Evolutionary conservation across 2,329 filamentous ascomycete species (phyloP).

Genomic region (Aschersonia sp.): DNA sequence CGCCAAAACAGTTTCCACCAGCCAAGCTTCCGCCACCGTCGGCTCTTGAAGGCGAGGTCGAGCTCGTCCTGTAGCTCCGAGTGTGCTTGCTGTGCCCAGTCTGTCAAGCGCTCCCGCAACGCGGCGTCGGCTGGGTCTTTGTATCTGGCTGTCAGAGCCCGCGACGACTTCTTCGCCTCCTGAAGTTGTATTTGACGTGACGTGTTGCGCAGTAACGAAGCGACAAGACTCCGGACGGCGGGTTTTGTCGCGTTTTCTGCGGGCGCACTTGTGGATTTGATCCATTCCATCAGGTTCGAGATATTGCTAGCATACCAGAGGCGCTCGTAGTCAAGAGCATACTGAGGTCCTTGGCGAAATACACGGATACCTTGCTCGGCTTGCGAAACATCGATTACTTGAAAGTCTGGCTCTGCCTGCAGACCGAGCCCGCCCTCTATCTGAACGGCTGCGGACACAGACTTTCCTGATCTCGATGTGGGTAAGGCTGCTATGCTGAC

Average conservation of each 20-base stretch:
- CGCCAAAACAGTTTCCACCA: conserved; percentile 98
- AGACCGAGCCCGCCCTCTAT: conserved; percentile 29
- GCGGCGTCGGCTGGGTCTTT: conserved; percentile 14
- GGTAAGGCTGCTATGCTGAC: conserved; percentile 34
- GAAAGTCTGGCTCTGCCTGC: conserved; percentile 26
- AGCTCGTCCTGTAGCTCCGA: conserved; percentile 70
- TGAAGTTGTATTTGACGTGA: conserved; percentile 34
- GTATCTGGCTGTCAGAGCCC: conserved; percentile 14
- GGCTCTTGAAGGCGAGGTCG: conserved; percentile 62
- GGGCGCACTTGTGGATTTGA: conserved; percentile 33
- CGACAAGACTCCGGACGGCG: conserved; percentile 50
- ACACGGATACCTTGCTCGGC: conserved; percentile 49
- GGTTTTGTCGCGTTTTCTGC: conserved; percentile 41
- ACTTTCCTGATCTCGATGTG: conserved; percentile 20
- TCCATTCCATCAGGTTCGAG: conserved; percentile 50
- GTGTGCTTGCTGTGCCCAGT: conserved; percentile 71
- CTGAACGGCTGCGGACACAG: conserved; percentile 43
- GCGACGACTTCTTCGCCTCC: conserved; percentile 23
- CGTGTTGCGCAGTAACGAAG: conserved; percentile 47
- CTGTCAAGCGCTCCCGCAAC: conserved; percentile 27
- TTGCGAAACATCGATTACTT: conserved; percentile 47
- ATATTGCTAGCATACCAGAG: conserved; percentile 63
- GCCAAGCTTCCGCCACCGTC: conserved; percentile 62
- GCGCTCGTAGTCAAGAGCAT: conserved; percentile 58
- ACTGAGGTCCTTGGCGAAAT: conserved; percentile 54